phyloP scores from a whole-genome alignment of 108 stramenopile species.

The Nitzschia sp. region DNA sequence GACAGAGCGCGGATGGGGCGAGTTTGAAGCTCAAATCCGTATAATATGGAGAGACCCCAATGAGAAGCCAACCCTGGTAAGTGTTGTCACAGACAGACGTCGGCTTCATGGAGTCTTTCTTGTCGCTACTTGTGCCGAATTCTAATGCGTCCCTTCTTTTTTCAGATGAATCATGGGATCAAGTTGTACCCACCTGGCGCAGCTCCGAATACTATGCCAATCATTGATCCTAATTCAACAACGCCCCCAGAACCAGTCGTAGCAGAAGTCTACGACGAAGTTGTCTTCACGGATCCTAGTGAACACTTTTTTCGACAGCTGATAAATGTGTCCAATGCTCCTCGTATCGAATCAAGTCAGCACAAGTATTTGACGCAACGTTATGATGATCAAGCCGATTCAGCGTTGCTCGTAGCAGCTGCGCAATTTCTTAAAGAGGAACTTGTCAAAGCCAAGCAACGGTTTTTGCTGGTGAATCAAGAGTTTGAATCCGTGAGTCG shows the following conservation, averaged over 20 bases:
- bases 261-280: conserved; percentile 92
- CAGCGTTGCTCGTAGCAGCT: conserved; percentile 57
- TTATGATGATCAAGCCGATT: conserved; percentile 66
- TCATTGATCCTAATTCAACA: neutral
- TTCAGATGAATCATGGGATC: conserved; percentile 65
- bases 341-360: conserved; percentile 39
- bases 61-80: conserved; percentile 63
- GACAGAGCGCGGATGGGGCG: conserved; percentile 97
- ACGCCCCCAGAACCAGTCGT: conserved; percentile 70
- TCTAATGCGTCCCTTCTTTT: neutral
- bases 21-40: conserved; percentile 94
- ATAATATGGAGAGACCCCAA: conserved; percentile 87
- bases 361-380: conserved; percentile 37
- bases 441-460: conserved; percentile 61
- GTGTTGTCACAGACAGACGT: neutral
- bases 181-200: conserved; percentile 80
- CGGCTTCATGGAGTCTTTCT: neutral
- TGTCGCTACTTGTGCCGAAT: neutral
- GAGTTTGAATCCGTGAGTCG: conserved; percentile 57
- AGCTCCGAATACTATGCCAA: conserved; percentile 17
- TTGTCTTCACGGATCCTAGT: conserved; percentile 90
- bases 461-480: conserved; percentile 34
- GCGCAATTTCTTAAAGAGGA: conserved; percentile 68
- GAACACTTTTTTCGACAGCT: conserved; percentile 66
- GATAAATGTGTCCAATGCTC: conserved; percentile 36